Evolutionary conservation across 805 yeast species (phyloP).

Genomic region (Kregervanrija fluxuum): DNA sequence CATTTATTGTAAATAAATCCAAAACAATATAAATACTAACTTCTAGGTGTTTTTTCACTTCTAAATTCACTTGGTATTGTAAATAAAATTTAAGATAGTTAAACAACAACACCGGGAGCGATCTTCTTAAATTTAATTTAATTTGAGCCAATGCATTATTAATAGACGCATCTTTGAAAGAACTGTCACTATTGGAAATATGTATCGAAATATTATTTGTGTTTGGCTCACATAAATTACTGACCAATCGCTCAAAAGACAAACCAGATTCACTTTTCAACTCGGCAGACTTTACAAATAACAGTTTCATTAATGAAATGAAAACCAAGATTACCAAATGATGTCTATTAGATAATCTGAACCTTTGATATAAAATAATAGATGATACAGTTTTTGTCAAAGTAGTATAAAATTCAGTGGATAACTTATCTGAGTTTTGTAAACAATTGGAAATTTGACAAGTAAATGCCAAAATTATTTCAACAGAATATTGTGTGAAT

Average conservation of each 20-base stretch:
- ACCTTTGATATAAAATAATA: conserved; percentile 60
- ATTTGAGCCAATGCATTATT: conserved; percentile 49
- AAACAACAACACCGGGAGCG: conserved; percentile 50
- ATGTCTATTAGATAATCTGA: conserved; percentile 62
- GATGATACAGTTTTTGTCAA: conserved; percentile 49
- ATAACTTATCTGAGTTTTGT: neutral
- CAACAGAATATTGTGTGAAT: conserved; percentile 61
- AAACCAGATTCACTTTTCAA: conserved; percentile 31
- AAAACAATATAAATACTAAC: conserved; percentile 57
- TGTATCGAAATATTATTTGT: conserved; percentile 13
- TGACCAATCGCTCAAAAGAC: conserved; percentile 49
- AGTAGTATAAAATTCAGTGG: conserved; percentile 21
- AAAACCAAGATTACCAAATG: conserved; percentile 52
- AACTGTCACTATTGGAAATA: conserved; percentile 12
- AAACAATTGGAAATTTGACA: conserved; percentile 8
- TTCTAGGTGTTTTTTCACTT: conserved; percentile 41
- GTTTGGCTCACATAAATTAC: conserved; percentile 70
- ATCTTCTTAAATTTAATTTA: conserved; percentile 56
- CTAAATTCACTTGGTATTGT: conserved; percentile 37
- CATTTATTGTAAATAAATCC: conserved; percentile 62
- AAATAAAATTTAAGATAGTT: conserved; percentile 53
- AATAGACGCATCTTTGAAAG: conserved; percentile 25
- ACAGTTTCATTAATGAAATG: conserved; percentile 41
- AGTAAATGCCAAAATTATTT: conserved; percentile 31
- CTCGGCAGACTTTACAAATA: conserved; percentile 25